Evolutionary conservation across 768 basidiomycete species (phyloP).

Genomic region (Mrakia frigida): DNA sequence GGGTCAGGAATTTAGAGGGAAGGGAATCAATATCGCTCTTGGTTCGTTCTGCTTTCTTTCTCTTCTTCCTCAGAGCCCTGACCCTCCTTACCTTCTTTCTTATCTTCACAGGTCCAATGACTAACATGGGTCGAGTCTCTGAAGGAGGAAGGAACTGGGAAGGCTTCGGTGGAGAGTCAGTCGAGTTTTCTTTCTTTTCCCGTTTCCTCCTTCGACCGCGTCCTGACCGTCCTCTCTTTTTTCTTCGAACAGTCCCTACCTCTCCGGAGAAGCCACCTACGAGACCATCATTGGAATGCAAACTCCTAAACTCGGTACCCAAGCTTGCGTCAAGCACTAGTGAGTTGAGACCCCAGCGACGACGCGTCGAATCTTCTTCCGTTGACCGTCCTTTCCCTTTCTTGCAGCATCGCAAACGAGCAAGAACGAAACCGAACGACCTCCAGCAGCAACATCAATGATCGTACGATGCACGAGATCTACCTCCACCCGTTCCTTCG

Average conservation of each 20-base stretch:
- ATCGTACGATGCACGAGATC: slow-evolving; percentile 71
- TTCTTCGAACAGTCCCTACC: slow-evolving; percentile 56
- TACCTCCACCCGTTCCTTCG: slow-evolving; percentile 37
- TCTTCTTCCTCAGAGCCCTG: not conserved
- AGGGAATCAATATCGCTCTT: slow-evolving; percentile 24
- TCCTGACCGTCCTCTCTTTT: not conserved
- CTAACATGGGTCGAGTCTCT: slow-evolving; percentile 39
- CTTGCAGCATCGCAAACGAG: slow-evolving; percentile 29
- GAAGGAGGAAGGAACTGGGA: slow-evolving; percentile 87
- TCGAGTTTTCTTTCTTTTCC: not conserved
- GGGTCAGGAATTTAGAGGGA: slow-evolving; percentile 20
- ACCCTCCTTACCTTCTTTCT: no score
- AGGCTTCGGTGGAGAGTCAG: slow-evolving; percentile 41
- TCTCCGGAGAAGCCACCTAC: slow-evolving; percentile 67
- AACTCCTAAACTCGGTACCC: slow-evolving; percentile 48
- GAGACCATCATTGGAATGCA: slow-evolving; percentile 61
- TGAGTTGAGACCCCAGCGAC: no score
- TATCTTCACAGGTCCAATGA: not conserved
- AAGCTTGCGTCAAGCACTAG: slow-evolving; percentile 56
- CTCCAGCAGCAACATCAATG: slow-evolving; percentile 64
- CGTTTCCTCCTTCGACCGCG: not conserved
- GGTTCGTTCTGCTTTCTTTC: not conserved
- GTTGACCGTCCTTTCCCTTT: not conserved
- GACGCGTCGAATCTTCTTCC: no score
- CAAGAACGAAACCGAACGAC: slow-evolving; percentile 46